A percentile compares a stretch with the other conserved stretches of the same genome.
Evolutionary conservation across 2,329 filamentous ascomycete genomes (phyloP).

Genomic region (Fusarium sororula): DNA sequence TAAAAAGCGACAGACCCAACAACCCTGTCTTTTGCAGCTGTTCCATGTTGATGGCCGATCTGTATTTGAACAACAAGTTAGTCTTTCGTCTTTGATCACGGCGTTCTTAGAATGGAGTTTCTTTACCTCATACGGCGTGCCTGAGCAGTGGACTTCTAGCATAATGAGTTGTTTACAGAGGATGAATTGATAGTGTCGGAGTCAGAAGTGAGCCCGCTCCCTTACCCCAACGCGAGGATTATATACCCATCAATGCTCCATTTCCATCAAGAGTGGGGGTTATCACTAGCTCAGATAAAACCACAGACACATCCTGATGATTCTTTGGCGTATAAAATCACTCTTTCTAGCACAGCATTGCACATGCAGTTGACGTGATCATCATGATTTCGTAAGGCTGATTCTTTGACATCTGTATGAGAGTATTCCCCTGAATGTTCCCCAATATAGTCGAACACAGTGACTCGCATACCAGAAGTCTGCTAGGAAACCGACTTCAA

Average conservation of each 20-base stretch:
- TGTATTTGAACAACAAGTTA: neutral
- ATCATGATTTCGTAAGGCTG: too few relatives aligned
- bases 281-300: neutral
- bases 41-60: slow-evolving; percentile 33
- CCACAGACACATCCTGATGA: neutral
- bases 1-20: slow-evolving; percentile 31
- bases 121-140: slow-evolving; percentile 19
- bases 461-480: neutral
- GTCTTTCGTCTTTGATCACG: accelerated
- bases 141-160: slow-evolving; percentile 22
- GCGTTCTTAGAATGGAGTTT: accelerated
- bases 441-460: neutral
- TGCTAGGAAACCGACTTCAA: neutral
- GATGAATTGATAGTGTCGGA: neutral
- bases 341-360: neutral
- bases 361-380: neutral
- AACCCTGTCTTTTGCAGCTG: slow-evolving; percentile 11
- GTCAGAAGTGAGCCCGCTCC: neutral
- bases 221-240: slow-evolving; percentile 7
- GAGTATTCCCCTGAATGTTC: neutral
- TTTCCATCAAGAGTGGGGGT: neutral
- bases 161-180: neutral
- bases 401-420: neutral
- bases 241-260: neutral
- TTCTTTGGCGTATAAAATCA: neutral